Evolutionary conservation across 2,329 filamentous ascomycete genomes (phyloP), one percentile per base, ranked within the genome.

Genomic region (Talaromyces amestolkiae): DNA sequence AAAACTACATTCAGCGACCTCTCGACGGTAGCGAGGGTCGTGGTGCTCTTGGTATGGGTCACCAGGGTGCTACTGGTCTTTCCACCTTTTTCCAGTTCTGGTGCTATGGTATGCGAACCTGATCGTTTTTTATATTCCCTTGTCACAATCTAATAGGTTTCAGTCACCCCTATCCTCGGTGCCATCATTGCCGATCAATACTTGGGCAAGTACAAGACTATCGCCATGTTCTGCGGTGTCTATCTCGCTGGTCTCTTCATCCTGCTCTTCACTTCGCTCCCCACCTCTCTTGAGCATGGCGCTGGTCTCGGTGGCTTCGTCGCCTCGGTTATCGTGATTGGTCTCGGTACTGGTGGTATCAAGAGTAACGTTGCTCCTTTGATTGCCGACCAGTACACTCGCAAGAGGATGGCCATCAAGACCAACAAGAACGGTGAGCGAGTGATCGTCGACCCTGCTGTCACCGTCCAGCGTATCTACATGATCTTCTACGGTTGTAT

Each of bases 401-500:
- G 81, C 70, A 86, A 82, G 75, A 86, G 75, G 74, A 86, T 83
- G 80, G 81, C 78, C 60, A 72, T 80, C 22, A 74, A 74, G 65
- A 79, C 77, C 17, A 73, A 72, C 49, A 76, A 78, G 67, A 79
- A 78, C 54, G 84, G 83, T 22, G 79, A 85, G 73, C 79, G 81
- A 19, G 86, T 91, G 63, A 83, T 91, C 68, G 84, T 90, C 31
- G 88, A 91, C 70, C 88, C 88, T 0, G 81, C 84, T 45, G 80
- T 90, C 63, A 91, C 89, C 1, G 84, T 88, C 68, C 86, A 89
- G 71, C 83, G 87, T 58, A 87, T 91, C 67, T 91, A 90, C 81
- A 90, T 87, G 87, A 85, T 91, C 72, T 91, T 91, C 79, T 91
- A 91, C 77, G 83, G 84, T 75, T 89, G 86, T 77, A 91, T 92